phyloP scores from a whole-genome alignment of 2,329 filamentous ascomycete species.

The Blastomyces silverae region DNA sequence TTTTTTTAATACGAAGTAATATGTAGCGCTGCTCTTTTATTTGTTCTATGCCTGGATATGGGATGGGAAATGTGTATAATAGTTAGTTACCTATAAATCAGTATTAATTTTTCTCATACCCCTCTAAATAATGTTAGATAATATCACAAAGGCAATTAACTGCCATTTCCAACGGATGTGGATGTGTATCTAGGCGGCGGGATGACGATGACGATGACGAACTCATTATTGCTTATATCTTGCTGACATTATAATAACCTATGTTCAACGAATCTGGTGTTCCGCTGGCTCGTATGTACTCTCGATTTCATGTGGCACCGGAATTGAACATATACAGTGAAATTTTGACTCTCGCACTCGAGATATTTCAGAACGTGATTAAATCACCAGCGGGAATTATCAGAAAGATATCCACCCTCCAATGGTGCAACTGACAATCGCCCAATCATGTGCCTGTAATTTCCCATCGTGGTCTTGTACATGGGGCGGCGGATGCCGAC shows the following conservation, averaged over 20 bases:
- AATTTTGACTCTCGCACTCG: neutral
- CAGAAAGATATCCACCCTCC: neutral
- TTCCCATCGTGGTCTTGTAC: too few relatives aligned
- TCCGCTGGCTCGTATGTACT: too few relatives aligned
- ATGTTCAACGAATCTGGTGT: neutral
- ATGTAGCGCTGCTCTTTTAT: neutral
- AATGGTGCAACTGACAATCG: neutral
- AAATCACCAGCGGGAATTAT: neutral
- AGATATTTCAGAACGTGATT: neutral
- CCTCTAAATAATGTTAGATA: neutral
- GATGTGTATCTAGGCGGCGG: neutral
- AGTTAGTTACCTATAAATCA: neutral
- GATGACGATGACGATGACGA: neutral
- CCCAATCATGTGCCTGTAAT: neutral
- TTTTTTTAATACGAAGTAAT: neutral
- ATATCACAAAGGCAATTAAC: neutral
- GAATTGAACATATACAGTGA: neutral
- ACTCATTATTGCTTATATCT: neutral
- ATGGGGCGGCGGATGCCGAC: too few relatives aligned
- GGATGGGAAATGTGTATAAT: neutral
- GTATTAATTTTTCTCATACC: neutral
- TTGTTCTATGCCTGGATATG: neutral
- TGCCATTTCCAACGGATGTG: neutral
- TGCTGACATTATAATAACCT: neutral
- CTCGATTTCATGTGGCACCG: neutral